Percentiles rank a stretch among this genome's conserved stretches.
Evolutionary conservation across 768 basidiomycete genomes (phyloP).

Genomic region (Russula emetica): DNA sequence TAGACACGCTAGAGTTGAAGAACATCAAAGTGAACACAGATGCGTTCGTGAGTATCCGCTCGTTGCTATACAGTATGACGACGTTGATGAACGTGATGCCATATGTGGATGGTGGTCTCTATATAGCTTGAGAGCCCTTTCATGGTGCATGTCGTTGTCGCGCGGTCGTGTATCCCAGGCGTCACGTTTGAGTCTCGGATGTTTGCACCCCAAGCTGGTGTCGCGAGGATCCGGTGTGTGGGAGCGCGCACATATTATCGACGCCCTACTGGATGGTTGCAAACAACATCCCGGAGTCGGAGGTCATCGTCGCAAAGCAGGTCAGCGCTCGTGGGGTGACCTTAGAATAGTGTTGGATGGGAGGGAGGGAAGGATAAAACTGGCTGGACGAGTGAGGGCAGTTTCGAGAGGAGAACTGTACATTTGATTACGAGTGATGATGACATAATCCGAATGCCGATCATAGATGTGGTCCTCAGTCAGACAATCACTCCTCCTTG

Average conservation of each 20-base stretch:
- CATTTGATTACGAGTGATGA: background rate
- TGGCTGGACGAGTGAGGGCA: slow-evolving; percentile 5
- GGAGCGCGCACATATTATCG: slow-evolving; percentile 33
- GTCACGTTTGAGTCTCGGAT: slow-evolving; percentile 33
- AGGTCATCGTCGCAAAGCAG: slow-evolving; percentile 11
- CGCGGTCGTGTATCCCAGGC: slow-evolving; percentile 12
- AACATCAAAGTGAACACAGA: slow-evolving; percentile 21
- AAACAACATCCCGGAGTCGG: background rate
- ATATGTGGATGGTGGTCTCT: background rate
- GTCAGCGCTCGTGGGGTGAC: slow-evolving; percentile 23
- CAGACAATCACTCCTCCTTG: background rate
- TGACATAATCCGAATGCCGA: slow-evolving; percentile 9
- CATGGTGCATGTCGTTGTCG: slow-evolving; percentile 22
- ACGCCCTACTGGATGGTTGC: slow-evolving; percentile 33
- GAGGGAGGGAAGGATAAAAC: background rate
- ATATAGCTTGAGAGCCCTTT: slow-evolving; percentile 16
- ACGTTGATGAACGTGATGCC: background rate
- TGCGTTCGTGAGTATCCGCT: slow-evolving; percentile 28
- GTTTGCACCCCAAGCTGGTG: slow-evolving; percentile 30
- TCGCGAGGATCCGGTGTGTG: slow-evolving; percentile 36
- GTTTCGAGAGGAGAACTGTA: slow-evolving; percentile 15
- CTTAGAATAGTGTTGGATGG: slow-evolving; percentile 11
- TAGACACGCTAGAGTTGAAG: slow-evolving; percentile 30
- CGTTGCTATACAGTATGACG: background rate
- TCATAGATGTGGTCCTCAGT: background rate